Conservation (phyloP, 345 rosid species). For the Populus pruinosa region DNA sequence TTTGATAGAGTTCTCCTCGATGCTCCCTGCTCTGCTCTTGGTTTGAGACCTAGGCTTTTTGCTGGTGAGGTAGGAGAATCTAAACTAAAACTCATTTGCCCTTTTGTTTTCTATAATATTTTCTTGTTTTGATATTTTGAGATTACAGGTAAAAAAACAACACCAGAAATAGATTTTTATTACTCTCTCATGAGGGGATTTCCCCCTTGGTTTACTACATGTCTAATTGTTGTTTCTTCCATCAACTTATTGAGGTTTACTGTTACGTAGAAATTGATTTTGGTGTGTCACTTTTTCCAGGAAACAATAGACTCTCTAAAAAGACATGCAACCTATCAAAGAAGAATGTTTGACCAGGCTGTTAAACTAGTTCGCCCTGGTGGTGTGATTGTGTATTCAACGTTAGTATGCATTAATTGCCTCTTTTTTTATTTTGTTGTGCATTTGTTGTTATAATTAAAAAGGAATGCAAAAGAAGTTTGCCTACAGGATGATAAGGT, state of each 20-base stretch:
- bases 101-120: neutral
- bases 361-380: slow-evolving; percentile 93
- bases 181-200: neutral
- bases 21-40: slow-evolving; percentile 99
- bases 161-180: neutral
- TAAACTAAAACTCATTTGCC: neutral
- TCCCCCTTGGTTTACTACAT: too few species aligned
- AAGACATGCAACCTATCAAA: slow-evolving; percentile 78
- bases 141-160: neutral
- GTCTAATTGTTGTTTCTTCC: neutral
- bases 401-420: slow-evolving; percentile 49
- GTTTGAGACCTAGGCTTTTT: slow-evolving; percentile 90
- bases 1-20: slow-evolving; percentile 94
- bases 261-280: slow-evolving; percentile 6
- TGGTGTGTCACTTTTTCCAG: slow-evolving; percentile 33
- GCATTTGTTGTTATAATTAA: neutral
- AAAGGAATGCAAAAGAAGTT: neutral
- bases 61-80: slow-evolving; percentile 64
- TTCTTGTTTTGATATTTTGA: neutral
- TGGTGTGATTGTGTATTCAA: slow-evolving; percentile 91
- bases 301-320: slow-evolving; percentile 79
- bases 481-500: neutral
- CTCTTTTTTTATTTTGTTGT: neutral
- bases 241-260: neutral
- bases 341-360: slow-evolving; percentile 95